Base-by-base conservation (phyloP, 805 yeast genomes). In the Scheffersomyces coipomensis region DNA sequence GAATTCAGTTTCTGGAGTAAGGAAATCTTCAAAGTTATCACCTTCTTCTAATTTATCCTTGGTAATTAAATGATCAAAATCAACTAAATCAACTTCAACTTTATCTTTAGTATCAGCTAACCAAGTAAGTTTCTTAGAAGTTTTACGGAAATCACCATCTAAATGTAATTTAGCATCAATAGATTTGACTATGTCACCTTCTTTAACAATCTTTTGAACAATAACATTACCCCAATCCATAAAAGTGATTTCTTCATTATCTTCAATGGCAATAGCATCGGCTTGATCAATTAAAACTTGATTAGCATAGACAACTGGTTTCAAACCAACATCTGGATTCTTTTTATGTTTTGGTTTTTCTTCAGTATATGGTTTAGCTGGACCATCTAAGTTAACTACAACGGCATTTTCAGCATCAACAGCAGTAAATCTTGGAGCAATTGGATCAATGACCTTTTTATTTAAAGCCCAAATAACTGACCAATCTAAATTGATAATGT, bases 161-260 rank as follows among this genome's bases (percentile, higher is more conserved):
- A 91, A 76, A 64, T 91, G 85, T 54, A 91, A 73, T 52, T 80
- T 83, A 40, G 88, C 96, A 38, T 79, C 84, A 45, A 91, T 70
- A 3, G 83, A 70, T 34, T 71, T 73, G 40, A 85, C 85, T 27
- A 71, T 47, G 34, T 65, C 76, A 43, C 77, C 85, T 47, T 79
- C 81, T 61, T 78, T 82, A 60, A 67, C 68, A 57, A 90, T 76
- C 61, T 79, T 79, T 49, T 84, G 78, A 49, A 90, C 71, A 49
- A 91, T 85, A 42, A 81, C 85, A 62, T 91, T 91, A 76, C 97
- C 98, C 98, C 98, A 91, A 68, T 91, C 97, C 98, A 91, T 91
- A 56, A 91, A 78, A n/a, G 98, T 91, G 47, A 90, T 74, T 71
- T 91, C 98, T 69, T 91, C 98, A 48, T 85, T 87, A 31, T 81